These are phyloP conservation scores for Pichia gijzeniarum DNA, from an alignment of 805 yeast species.

Conservation along the genomic window DNA sequence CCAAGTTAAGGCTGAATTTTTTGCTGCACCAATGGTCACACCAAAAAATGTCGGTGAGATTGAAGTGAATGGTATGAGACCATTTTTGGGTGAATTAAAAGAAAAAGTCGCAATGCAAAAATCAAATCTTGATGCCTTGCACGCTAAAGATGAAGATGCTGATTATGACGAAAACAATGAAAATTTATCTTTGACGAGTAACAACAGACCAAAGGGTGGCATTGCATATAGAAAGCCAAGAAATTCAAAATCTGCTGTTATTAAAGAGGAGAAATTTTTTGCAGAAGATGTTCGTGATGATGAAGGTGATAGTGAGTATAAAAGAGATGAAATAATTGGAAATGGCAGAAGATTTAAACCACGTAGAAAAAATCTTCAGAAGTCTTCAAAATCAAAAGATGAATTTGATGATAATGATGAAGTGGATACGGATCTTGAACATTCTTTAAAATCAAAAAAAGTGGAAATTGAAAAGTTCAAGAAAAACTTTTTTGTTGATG, in stretches of 20 bases:
- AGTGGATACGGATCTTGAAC: neutral
- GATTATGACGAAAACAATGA: neutral
- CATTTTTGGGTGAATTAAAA: conserved; percentile 48
- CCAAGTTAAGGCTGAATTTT: conserved; percentile 19
- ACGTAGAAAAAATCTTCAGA: too few species aligned
- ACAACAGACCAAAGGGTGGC: neutral
- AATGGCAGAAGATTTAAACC: too few species aligned
- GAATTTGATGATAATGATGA: neutral
- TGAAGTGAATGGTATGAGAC: conserved; percentile 20
- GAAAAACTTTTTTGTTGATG: neutral
- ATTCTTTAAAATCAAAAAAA: neutral
- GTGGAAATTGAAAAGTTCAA: too few species aligned
- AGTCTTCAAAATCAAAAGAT: neutral
- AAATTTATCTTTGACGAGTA: neutral
- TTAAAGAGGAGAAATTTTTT: too few species aligned
- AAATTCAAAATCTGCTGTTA: neutral
- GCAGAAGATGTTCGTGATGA: neutral
- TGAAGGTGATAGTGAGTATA: neutral
- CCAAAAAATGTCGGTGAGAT: conserved; percentile 13
- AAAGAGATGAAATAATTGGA: too few species aligned
- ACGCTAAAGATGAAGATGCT: neutral
- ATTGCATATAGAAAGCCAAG: conserved; percentile 5
- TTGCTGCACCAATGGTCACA: conserved; percentile 12
- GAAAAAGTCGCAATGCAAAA: conserved; percentile 41
- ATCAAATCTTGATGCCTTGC: conserved; percentile 22